Conservation (phyloP, 257 asterid species). For the Solanum appendiculatum region DNA sequence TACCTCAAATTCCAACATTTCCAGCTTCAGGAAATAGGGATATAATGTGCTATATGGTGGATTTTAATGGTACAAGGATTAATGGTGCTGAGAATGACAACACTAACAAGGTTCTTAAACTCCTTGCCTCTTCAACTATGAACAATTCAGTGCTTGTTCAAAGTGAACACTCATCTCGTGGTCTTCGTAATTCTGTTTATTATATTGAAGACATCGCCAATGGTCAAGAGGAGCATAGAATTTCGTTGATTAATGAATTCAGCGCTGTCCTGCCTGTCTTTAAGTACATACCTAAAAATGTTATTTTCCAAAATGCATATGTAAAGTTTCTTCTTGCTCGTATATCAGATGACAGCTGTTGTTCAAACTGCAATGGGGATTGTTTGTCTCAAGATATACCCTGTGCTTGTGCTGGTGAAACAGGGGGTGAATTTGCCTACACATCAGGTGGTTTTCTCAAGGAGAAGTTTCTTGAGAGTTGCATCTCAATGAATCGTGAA, state of each 20-base stretch:
- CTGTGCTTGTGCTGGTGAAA: constrained; percentile 70
- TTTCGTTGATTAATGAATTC: constrained; percentile 44
- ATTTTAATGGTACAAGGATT: constrained; percentile 3
- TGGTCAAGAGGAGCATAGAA: constrained; percentile 27
- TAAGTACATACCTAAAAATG: constrained; percentile 30
- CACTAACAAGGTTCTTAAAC: neutral
- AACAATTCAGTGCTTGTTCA: constrained; percentile 6
- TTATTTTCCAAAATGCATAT: constrained; percentile 42
- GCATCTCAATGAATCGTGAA: constrained; percentile 34
- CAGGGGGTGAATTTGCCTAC: constrained; percentile 80
- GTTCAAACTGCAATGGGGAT: constrained; percentile 44
- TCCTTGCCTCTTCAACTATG: constrained; percentile 1
- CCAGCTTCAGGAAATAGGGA: constrained; percentile 11
- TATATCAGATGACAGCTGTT: constrained; percentile 64
- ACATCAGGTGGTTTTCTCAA: constrained; percentile 46
- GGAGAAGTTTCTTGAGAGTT: constrained; percentile 29
- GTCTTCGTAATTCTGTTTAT: neutral
- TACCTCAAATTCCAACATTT: constrained; percentile 17
- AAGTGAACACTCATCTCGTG: neutral
- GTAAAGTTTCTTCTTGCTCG: constrained; percentile 57
- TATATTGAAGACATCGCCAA: constrained; percentile 23
- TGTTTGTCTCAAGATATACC: constrained; percentile 56
- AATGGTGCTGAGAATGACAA: neutral
- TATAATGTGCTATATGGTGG: constrained; percentile 3
- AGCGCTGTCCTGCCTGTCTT: constrained; percentile 38